Percentiles rank a stretch among this genome's conserved stretches.
Conservation (phyloP, 441 rosid genomes). For the Syzygium malaccense region DNA sequence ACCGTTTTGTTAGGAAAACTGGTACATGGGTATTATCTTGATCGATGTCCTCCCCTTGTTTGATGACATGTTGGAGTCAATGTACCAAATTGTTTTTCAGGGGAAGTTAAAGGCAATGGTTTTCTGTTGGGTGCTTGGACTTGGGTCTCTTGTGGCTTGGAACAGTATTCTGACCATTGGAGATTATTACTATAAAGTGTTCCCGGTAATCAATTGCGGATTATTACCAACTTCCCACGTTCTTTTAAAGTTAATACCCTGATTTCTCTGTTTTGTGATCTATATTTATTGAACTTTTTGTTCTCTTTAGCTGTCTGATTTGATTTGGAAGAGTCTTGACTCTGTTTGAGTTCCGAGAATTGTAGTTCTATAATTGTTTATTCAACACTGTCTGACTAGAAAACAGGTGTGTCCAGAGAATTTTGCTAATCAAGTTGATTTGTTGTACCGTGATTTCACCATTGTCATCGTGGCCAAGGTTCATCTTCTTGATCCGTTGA, state of each 20-base stretch:
- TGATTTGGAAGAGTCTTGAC: not conserved
- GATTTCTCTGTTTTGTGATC: not conserved
- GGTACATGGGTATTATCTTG: not conserved
- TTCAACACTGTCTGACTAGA: not conserved
- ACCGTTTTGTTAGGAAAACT: not conserved
- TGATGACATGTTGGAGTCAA: not conserved
- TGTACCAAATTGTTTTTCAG: slow-evolving; percentile 16
- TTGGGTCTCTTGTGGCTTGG: slow-evolving; percentile 71
- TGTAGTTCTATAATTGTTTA: not conserved
- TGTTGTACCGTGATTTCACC: too few species aligned
- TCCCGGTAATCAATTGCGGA: slow-evolving; percentile 25
- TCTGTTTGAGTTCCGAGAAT: not conserved
- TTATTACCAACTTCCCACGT: not conserved
- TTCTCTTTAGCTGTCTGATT: too few species aligned
- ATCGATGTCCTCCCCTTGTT: not conserved
- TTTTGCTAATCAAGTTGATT: too few species aligned
- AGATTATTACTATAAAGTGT: slow-evolving; percentile 66
- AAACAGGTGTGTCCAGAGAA: not conserved
- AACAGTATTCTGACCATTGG: slow-evolving; percentile 62
- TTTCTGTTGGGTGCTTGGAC: slow-evolving; percentile 58
- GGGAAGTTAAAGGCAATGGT: slow-evolving; percentile 47
- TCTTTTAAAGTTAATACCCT: not conserved
- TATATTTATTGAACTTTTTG: not conserved
- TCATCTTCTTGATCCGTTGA: not conserved
- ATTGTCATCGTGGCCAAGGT: not conserved